phyloP scores from a whole-genome alignment of 257 asterid genomes.

The Knoxia roxburghii region DNA sequence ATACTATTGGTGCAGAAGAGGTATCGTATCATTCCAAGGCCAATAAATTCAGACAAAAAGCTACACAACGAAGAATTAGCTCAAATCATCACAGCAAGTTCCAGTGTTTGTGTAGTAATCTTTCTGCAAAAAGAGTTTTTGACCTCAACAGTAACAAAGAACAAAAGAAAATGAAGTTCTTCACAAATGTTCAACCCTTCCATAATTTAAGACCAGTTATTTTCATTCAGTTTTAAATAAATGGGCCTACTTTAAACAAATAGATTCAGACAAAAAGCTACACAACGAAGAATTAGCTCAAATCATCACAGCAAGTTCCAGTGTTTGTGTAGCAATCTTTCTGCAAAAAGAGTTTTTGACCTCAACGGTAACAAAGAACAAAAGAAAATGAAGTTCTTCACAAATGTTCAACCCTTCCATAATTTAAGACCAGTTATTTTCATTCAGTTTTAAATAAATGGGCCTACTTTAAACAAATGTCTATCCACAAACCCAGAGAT shows the following conservation, averaged over 20 bases:
- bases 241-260: too few species aligned
- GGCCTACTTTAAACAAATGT: too few species aligned
- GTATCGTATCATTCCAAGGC: not conserved
- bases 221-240: too few species aligned
- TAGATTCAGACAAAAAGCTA: not conserved
- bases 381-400: too few species aligned
- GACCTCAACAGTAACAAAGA: not conserved
- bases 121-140: not conserved
- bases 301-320: not conserved
- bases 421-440: too few species aligned
- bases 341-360: not conserved
- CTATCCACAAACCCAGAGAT: not conserved
- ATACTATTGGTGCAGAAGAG: not conserved
- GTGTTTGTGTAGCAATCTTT: not conserved
- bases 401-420: too few species aligned
- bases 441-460: too few species aligned
- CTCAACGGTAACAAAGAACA: not conserved
- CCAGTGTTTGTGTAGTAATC: not conserved
- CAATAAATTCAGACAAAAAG: not conserved
- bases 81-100: not conserved
- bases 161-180: not conserved
- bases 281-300: not conserved
- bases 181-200: too few species aligned
- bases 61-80: not conserved
- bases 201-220: too few species aligned